Evolutionary conservation across 2,329 filamentous ascomycete genomes (phyloP), one percentile per base, ranked within the genome.

Genomic region (Epicoccum nigrum): DNA sequence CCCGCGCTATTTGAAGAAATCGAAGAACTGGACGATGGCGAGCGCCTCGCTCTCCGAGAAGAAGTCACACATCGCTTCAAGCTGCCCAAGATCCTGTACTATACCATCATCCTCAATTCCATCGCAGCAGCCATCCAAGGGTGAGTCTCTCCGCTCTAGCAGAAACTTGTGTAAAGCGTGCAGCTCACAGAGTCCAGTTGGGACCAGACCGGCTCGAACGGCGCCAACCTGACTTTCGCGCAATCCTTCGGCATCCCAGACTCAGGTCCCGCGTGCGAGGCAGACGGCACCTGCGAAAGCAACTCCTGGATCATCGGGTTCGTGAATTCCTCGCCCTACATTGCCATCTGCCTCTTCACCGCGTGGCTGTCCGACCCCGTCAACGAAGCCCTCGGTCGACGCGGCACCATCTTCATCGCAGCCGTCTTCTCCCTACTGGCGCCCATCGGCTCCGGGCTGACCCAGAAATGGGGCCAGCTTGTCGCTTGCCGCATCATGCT

Each of bases 71-170:
- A 90, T 76, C 86, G 85, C 59, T 90, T 86, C 34, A 69, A 76
- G 33, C 68, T 74, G 5, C 86, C 87, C 0, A 76, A 63, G 57
- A 79, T 79, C 15, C 77, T 90, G 2, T 86, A 86, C 69, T 76
- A 86, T 46, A 88, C 86, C 44, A 86, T 90, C 56, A 74, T 84
- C 7, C 82, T 84, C 28, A 88, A 85, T 67, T 88, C 86, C 9
- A 83, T 89, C 46, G 86, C 84, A 32, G 86, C 86, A 5, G 85
- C 86, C n/a, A 85, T 89, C 21, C 73, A 77, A 27, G 84, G 45
- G 28, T 47, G 25, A 34, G 37, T 28, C 28, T 21, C 23, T n/a
- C 13, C 17, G 16, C 16, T 33, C 17, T 15, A 16, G 7, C 12
- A 40, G 4, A 15, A 27, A 15, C 2, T 6, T 4, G n/a, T 16